Evolutionary conservation across 108 stramenopile genomes (phyloP), one percentile per base, ranked within the genome.

Genomic region (Craspedostauros australis): DNA sequence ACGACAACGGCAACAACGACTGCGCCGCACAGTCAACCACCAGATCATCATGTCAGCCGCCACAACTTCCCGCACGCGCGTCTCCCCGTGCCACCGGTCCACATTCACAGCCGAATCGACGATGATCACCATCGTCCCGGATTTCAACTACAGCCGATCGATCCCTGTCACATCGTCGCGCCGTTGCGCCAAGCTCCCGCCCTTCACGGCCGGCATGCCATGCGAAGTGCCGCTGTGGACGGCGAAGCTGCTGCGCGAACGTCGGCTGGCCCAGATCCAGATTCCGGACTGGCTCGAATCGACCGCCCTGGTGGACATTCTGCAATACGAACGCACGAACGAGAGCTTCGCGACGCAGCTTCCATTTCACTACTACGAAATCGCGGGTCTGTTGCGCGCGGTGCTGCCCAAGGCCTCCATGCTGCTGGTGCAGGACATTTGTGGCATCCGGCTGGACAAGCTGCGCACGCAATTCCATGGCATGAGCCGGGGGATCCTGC

Each of bases 291-390:
- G 66, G 66, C 64, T 84, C 60, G 71, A 73, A 18, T 66, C 58
- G 4, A 72, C 80, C 7, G 29, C 41, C 0, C 59, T 92, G 33
- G 64, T 50, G 7, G 62, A 49, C 9, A 78, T 88, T 20, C 47
- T 88, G 30, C 18, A 65, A 37, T 70, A 76, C 42, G 90, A 92
- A 68, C 63, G 71, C 20, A 46, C 54, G 9, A 37, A 54, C 9
- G 27, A 15, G 1, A 8, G 41, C 20, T 75, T 85, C 38, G 67
- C 66, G 14, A 57, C 60, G 0, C 44, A 64, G 0, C 48, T 92
- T 18, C 90, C 90, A n/a, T 81, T 76, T 50, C 66, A 80, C 20
- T 85, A 88, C 50, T 75, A 62, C 14, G 90, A 88, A 67, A 79
- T 90, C 52, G 58, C 79, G 18, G 66, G 62, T 21, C 60, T 76